Percentiles rank a stretch among this genome's conserved stretches.
Conservation (phyloP, 2,329 filamentous ascomycete genomes). For the Trichoderma aggressivum region DNA sequence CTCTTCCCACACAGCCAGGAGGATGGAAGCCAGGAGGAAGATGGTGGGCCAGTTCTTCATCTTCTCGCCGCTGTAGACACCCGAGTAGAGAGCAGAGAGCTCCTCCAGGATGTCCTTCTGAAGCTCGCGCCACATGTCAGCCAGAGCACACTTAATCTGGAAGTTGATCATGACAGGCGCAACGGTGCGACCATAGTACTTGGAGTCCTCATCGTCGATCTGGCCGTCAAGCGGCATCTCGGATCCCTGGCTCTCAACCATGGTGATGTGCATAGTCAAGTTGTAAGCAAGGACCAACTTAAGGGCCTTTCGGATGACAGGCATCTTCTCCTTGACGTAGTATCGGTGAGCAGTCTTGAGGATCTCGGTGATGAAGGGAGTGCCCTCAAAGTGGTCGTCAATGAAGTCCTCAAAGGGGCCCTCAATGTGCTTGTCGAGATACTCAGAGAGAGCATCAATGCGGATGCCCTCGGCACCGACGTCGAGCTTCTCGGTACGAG, state of each 20-base stretch:
- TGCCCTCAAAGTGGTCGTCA: slow-evolving; percentile 94
- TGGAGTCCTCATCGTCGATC: slow-evolving; percentile 81
- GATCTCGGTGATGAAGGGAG: slow-evolving; percentile 91
- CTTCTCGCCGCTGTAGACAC: slow-evolving; percentile 94
- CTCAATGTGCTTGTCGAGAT: slow-evolving; percentile 93
- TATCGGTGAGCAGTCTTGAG: slow-evolving; percentile 94
- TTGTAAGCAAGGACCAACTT: slow-evolving; percentile 96
- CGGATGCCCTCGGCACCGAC: slow-evolving; percentile 87
- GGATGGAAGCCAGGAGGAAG: slow-evolving; percentile 92
- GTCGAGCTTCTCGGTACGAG: slow-evolving; percentile 83
- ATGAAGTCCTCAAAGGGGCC: slow-evolving; percentile 89
- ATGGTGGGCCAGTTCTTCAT: slow-evolving; percentile 99
- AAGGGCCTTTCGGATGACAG: slow-evolving; percentile 89
- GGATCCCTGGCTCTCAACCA: slow-evolving; percentile 84
- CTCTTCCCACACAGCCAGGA: slow-evolving; percentile 94
- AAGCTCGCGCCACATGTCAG: slow-evolving; percentile 96
- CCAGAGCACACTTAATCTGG: slow-evolving; percentile 96
- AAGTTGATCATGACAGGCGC: slow-evolving; percentile 99
- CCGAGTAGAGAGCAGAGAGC: slow-evolving; percentile 89
- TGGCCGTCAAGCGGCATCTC: slow-evolving; percentile 75
- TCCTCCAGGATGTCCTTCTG: slow-evolving; percentile 96
- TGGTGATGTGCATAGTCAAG: slow-evolving; percentile 87
- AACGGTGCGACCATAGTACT: slow-evolving; percentile 84
- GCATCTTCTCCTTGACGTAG: slow-evolving; percentile 82
- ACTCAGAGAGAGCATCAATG: slow-evolving; percentile 76